These are phyloP conservation scores for Phoma sp. DNA, from an alignment of 2,329 filamentous ascomycete species.

Conservation along the genomic window DNA sequence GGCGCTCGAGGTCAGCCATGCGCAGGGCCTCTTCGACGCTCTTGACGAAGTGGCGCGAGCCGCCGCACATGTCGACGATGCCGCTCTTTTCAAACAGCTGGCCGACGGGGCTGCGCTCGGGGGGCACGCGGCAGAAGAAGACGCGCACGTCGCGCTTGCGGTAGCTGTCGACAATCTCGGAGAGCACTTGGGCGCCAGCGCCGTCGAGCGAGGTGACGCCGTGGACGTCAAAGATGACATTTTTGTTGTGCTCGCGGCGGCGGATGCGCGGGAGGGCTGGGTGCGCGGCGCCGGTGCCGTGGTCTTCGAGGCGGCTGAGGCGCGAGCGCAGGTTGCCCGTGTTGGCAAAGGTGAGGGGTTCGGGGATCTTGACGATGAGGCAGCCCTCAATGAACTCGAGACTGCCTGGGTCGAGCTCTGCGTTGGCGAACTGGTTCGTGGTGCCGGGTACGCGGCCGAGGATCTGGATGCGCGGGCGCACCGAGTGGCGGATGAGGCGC, in stretches of 20 bases:
- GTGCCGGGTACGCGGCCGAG: slow-evolving; percentile 87
- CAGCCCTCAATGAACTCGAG: slow-evolving; percentile 92
- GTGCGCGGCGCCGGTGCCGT: slow-evolving; percentile 84
- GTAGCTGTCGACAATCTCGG: slow-evolving; percentile 86
- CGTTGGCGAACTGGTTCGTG: slow-evolving; percentile 79
- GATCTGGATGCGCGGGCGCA: slow-evolving; percentile 93
- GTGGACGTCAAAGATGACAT: slow-evolving; percentile 96
- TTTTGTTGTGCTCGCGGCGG: slow-evolving; percentile 80
- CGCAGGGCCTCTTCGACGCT: slow-evolving; percentile 85
- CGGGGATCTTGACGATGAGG: slow-evolving; percentile 95
- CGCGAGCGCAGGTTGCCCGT: slow-evolving; percentile 89
- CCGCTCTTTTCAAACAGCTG: slow-evolving; percentile 77
- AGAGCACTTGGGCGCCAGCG: slow-evolving; percentile 87
- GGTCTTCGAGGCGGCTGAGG: slow-evolving; percentile 82
- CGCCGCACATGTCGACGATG: slow-evolving; percentile 84
- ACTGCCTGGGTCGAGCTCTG: slow-evolving; percentile 72
- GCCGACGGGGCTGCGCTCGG: slow-evolving; percentile 66
- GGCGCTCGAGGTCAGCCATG: slow-evolving; percentile 75
- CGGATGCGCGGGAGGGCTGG: slow-evolving; percentile 84
- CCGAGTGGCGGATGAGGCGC: slow-evolving; percentile 87
- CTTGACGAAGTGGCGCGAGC: slow-evolving; percentile 76
- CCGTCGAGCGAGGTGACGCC: slow-evolving; percentile 96
- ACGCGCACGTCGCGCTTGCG: slow-evolving; percentile 76
- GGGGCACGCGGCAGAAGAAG: slow-evolving; percentile 70
- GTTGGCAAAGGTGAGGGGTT: slow-evolving; percentile 95